Conservation (phyloP, 139 green algal species). For the Helicosporidium sp. region DNA sequence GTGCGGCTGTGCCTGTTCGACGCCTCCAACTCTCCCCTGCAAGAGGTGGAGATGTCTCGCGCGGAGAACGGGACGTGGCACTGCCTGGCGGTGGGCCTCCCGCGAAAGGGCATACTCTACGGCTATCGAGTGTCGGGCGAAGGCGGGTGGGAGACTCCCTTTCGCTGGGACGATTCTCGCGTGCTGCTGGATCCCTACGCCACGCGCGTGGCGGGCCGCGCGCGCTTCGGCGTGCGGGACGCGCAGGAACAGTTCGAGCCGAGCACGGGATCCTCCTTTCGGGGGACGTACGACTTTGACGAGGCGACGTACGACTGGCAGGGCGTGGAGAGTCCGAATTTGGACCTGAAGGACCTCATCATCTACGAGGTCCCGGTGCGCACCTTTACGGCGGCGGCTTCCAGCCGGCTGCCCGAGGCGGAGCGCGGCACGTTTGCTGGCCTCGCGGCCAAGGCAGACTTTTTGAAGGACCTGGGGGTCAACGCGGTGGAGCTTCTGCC, state of each 20-base stretch:
- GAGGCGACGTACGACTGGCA: constrained; percentile 62
- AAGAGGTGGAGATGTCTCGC: constrained; percentile 22
- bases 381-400: constrained; percentile 59
- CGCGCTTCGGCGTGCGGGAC: constrained; percentile 50
- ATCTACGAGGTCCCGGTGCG: constrained; percentile 96
- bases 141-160: constrained; percentile 53
- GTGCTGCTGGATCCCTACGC: constrained; percentile 74
- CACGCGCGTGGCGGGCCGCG: constrained; percentile 41
- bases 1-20: constrained; percentile 48
- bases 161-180: constrained; percentile 40
- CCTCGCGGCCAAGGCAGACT: constrained; percentile 47
- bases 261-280: constrained; percentile 42
- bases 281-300: constrained; percentile 67
- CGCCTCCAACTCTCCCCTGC: constrained; percentile 8
- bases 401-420: constrained; percentile 24
- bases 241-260: constrained; percentile 49
- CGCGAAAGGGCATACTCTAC: constrained; percentile 43
- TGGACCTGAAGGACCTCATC: constrained; percentile 42
- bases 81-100: constrained; percentile 35
- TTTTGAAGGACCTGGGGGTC: constrained; percentile 48
- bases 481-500: constrained; percentile 81
- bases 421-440: constrained; percentile 54
- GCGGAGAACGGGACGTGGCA: constrained; percentile 50
- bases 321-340: constrained; percentile 16
- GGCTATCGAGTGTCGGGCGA: constrained; percentile 43